Evolutionary conservation across 163 green algal genomes (phyloP).

Genomic region (Chloromonas sp.): DNA sequence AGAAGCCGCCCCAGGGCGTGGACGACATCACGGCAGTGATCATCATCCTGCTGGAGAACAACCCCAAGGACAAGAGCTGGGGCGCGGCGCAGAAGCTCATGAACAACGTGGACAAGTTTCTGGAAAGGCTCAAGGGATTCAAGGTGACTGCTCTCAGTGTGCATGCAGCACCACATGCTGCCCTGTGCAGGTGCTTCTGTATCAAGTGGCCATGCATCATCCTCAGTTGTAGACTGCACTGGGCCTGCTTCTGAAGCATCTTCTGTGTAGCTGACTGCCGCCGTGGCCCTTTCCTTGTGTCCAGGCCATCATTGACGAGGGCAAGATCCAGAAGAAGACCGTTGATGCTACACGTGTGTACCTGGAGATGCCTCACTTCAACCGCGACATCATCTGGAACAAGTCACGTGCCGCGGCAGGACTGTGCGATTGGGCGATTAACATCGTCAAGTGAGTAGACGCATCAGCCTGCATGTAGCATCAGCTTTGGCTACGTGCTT

Average conservation of each 20-base stretch:
- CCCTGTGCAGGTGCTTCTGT: no score
- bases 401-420: constrained; percentile 74
- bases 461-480: no score
- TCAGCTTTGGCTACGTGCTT: no score
- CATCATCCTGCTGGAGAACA: constrained; percentile 74
- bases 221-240: no score
- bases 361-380: constrained; percentile 63
- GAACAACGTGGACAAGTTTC: constrained; percentile 79
- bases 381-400: constrained; percentile 65
- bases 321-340: constrained; percentile 61
- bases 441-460: constrained; percentile 61
- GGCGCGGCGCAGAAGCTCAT: constrained; percentile 71
- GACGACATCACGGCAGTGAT: constrained; percentile 82
- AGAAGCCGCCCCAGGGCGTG: constrained; percentile 73
- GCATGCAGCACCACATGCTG: not conserved
- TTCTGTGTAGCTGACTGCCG: no score
- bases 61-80: constrained; percentile 81
- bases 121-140: constrained; percentile 68
- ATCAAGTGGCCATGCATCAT: no score
- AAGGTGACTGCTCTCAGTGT: constrained; percentile 27
- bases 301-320: constrained; percentile 57
- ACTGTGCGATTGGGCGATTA: constrained; percentile 77
- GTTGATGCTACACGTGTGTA: constrained; percentile 71
- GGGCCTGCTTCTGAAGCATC: no score
- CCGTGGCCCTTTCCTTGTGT: not conserved